Evolutionary conservation across 148 eudicot genomes (phyloP).

Genomic region (Spergularia marina): DNA sequence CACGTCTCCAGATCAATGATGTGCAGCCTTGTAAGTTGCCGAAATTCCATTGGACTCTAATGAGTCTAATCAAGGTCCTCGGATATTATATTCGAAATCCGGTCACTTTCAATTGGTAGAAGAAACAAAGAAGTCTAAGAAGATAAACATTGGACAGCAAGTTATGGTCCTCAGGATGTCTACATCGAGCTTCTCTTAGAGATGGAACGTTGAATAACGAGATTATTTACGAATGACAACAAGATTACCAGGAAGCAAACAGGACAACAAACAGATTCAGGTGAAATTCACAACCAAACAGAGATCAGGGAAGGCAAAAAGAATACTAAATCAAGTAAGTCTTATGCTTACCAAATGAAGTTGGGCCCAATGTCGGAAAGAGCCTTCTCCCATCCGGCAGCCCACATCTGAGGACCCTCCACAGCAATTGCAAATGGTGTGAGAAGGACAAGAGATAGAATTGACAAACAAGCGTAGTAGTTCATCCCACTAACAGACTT

Average conservation of each 20-base stretch:
- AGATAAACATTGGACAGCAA: background rate
- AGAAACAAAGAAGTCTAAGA: background rate
- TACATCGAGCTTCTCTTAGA: background rate
- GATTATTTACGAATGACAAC: background rate
- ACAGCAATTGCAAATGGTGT: constrained; percentile 79
- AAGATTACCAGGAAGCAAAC: background rate
- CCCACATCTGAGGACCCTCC: constrained; percentile 88
- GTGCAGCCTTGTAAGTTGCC: too few relatives aligned
- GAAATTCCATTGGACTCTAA: background rate
- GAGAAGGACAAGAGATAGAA: constrained; percentile 62
- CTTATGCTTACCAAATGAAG: constrained; percentile 51
- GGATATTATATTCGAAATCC: background rate
- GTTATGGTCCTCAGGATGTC: constrained; percentile 5
- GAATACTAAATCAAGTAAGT: background rate
- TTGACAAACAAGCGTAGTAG: constrained; percentile 79
- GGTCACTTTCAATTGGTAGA: background rate
- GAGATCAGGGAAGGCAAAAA: background rate
- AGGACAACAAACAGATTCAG: constrained; percentile 16
- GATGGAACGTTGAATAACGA: background rate
- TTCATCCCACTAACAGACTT: constrained; percentile 85
- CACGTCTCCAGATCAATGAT: too few relatives aligned
- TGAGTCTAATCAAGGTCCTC: background rate
- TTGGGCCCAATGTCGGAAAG: constrained; percentile 66
- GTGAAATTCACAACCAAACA: constrained; percentile 22
- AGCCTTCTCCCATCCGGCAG: constrained; percentile 65